phyloP scores from a whole-genome alignment of 371 early-diverging fungal genomes.

The Parasitella parasitica region DNA sequence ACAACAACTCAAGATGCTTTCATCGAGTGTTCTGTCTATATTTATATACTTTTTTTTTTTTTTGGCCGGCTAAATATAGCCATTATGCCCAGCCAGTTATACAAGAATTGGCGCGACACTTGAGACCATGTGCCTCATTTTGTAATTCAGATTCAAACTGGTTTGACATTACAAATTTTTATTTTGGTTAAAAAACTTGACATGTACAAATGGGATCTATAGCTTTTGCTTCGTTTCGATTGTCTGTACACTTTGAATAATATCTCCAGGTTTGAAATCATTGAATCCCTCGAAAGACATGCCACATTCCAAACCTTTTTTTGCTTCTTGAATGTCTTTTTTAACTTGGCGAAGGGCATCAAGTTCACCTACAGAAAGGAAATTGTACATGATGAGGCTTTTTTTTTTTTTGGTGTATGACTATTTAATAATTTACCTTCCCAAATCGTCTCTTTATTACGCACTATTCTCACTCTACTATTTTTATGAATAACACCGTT shows the following conservation, averaged over 20 bases:
- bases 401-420: neutral
- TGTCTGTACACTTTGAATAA: slow-evolving; percentile 68
- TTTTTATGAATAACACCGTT: slow-evolving; percentile 71
- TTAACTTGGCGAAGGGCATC: slow-evolving; percentile 78
- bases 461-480: slow-evolving; percentile 65
- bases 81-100: slow-evolving; percentile 8
- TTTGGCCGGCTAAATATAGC: neutral
- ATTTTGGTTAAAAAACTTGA: neutral
- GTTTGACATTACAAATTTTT: neutral
- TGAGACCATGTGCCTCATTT: slow-evolving; percentile 9
- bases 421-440: slow-evolving; percentile 48
- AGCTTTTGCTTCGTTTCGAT: slow-evolving; percentile 55
- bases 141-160: neutral
- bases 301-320: slow-evolving; percentile 92
- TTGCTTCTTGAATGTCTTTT: slow-evolving; percentile 84
- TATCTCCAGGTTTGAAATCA: slow-evolving; percentile 77
- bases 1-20: neutral
- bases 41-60: slow-evolving; percentile 14
- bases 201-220: too few relatives aligned
- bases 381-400: neutral
- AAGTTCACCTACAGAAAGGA: slow-evolving; percentile 46
- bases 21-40: neutral
- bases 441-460: slow-evolving; percentile 66
- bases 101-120: neutral
- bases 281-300: slow-evolving; percentile 83